Evolutionary conservation across 129 eudicot species (phyloP), one percentile per base, ranked within the genome.

Genomic region (Saposhnikovia divaricata): DNA sequence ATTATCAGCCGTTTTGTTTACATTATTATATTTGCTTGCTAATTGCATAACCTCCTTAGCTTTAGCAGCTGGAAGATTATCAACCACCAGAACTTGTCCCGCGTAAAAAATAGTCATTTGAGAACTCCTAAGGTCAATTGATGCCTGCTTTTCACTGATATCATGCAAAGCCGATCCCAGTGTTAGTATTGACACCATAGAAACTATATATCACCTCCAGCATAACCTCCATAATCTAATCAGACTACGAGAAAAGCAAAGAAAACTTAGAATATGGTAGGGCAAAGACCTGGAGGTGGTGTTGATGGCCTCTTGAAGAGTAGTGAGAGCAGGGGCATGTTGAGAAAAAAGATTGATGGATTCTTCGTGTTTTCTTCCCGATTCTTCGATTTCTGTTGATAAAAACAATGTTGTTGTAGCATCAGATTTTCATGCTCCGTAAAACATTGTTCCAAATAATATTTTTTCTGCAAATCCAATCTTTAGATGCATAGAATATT

Each of bases 101-200:
- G 15, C 77, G 75, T 83, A 83, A 44, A 83, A 79, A 63, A 83
- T 83, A 47, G 86, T 83, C 86, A 83, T 73, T 31, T 68, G 82
- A 23, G 79, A 75, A 21, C 66, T 27, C 37, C n/a, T 75, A 8
- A 66, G 15, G n/a, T 65, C 77, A 76, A 71, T 77, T 40, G 75
- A n/a, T n/a, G n/a, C n/a, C n/a, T n/a, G n/a, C n/a, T n/a, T n/a
- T n/a, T n/a, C n/a, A n/a, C n/a, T n/a, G n/a, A 28, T 42, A 57
- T 39, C 51, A 27, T 25, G 63, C 53, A 74, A 75, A 75, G 1
- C 15, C 11, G 5, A 25, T 61, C 25, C 42, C 8, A 44, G n/a
- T 1, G 0, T 19, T 23, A 74, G 18, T 25, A 45, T 23, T 38
- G 8, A 37, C 21, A 39, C 75, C 5, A 39, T 70, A 5, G 16